Evolutionary conservation across 2,329 filamentous ascomycete genomes (phyloP).

Genomic region (Penicillium olsonii): DNA sequence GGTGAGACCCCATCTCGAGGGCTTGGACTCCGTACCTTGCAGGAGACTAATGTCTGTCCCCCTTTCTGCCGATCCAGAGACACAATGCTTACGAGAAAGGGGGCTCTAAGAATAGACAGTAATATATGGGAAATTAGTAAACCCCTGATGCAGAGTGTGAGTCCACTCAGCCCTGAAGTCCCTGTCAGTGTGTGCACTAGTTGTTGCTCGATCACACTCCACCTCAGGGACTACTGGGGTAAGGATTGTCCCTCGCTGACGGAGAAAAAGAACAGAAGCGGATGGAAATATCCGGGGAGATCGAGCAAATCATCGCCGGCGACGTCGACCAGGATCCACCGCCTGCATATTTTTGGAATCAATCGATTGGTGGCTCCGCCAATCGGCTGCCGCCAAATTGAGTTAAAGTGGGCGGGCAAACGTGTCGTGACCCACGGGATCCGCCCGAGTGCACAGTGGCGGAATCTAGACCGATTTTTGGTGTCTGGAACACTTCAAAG

Average conservation of each 20-base stretch:
- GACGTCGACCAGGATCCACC: slow-evolving; percentile 5
- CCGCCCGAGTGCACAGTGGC: slow-evolving; percentile 20
- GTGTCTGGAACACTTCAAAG: slow-evolving; percentile 6
- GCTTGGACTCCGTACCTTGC: background rate
- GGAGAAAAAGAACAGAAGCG: background rate
- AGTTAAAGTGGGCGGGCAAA: slow-evolving; percentile 19
- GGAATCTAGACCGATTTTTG: slow-evolving; percentile 21
- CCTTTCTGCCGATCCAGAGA: background rate
- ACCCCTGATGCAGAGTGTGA: background rate
- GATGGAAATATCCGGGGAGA: slow-evolving; percentile 11
- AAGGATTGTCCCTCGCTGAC: background rate
- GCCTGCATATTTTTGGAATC: slow-evolving; percentile 11
- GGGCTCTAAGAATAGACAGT: background rate
- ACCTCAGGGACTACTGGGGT: background rate
- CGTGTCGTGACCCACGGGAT: slow-evolving; percentile 23
- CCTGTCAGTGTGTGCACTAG: too few relatives aligned
- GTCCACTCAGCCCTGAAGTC: too few relatives aligned
- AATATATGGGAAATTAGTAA: slow-evolving; percentile 3
- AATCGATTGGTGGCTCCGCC: background rate
- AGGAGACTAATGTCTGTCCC: background rate
- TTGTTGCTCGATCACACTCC: slow-evolving; percentile 1
- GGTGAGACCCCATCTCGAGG: background rate
- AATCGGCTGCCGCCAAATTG: background rate
- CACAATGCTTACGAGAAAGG: background rate
- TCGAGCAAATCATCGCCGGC: slow-evolving; percentile 9